Conservation (phyloP, 495 filamentous ascomycete species). For the Aspergillus bertholletiae region DNA sequence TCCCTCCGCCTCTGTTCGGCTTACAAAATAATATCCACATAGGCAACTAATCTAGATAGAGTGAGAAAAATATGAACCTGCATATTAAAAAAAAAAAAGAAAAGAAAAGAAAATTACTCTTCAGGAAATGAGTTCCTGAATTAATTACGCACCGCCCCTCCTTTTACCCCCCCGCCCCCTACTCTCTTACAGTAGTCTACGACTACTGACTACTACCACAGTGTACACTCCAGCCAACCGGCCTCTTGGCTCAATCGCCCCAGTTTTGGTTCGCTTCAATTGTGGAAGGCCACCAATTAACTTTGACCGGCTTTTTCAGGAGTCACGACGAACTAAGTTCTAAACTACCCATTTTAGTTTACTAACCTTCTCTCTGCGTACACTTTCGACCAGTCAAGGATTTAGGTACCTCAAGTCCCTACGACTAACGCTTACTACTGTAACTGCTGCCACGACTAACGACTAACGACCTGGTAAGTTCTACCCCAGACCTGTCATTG, state of each 20-base stretch:
- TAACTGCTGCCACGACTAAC: neutral
- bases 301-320: conserved; percentile 17
- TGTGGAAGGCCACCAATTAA: conserved; percentile 19
- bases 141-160: conserved; percentile 3
- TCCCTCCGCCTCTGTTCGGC: too few species aligned
- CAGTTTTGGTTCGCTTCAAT: conserved; percentile 14
- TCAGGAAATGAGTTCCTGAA: neutral
- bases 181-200: neutral
- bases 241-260: conserved; percentile 9
- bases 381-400: conserved; percentile 3
- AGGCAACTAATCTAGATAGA: neutral
- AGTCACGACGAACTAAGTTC: conserved; percentile 2
- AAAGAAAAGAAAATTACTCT: neutral
- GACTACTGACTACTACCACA: neutral
- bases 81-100: neutral
- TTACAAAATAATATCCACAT: too few species aligned
- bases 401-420: neutral
- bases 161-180: neutral
- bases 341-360: neutral
- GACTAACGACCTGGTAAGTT: neutral
- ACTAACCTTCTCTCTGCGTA: neutral
- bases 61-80: neutral
- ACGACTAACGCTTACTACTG: neutral
- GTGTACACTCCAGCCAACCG: neutral
- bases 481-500: conserved; percentile 9